phyloP scores from a whole-genome alignment of 345 rosid genomes.

The Brassica napus region DNA sequence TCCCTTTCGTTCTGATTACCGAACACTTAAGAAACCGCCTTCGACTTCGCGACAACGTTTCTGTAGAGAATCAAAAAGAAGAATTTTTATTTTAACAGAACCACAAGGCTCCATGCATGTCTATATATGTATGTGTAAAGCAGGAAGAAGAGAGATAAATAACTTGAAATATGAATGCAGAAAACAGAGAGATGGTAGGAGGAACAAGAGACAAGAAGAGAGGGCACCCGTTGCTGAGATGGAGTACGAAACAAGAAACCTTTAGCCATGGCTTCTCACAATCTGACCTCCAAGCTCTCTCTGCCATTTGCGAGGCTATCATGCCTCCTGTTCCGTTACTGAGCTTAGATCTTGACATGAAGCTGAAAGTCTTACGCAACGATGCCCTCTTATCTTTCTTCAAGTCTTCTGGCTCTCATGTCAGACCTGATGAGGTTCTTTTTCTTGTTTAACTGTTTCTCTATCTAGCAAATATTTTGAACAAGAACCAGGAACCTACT shows the following conservation, averaged over 20 bases:
- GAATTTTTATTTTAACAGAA: neutral
- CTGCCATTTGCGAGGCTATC: constrained; percentile 65
- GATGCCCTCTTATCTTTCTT: constrained; percentile 52
- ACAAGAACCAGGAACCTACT: neutral
- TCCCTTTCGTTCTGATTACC: neutral
- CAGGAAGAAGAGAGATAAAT: neutral
- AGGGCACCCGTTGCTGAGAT: constrained; percentile 58
- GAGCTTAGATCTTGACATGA: constrained; percentile 29
- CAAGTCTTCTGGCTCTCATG: constrained; percentile 56
- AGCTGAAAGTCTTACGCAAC: constrained; percentile 35
- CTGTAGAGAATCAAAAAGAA: neutral
- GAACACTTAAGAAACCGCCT: constrained; percentile 33
- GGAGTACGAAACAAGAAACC: constrained; percentile 35
- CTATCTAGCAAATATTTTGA: neutral
- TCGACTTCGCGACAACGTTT: neutral
- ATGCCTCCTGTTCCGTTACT: constrained; percentile 59
- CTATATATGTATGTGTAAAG: neutral
- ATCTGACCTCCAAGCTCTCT: constrained; percentile 60
- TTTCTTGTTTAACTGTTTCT: neutral
- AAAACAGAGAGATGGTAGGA: constrained; percentile 6
- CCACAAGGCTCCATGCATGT: neutral
- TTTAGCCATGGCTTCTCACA: constrained; percentile 67
- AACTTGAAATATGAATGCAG: neutral
- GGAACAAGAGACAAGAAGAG: constrained; percentile 34
- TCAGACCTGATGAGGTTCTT: constrained; percentile 64